Evolutionary conservation across 1,139 yeast species (phyloP).

Genomic region (Hyphopichia khmerensis): DNA sequence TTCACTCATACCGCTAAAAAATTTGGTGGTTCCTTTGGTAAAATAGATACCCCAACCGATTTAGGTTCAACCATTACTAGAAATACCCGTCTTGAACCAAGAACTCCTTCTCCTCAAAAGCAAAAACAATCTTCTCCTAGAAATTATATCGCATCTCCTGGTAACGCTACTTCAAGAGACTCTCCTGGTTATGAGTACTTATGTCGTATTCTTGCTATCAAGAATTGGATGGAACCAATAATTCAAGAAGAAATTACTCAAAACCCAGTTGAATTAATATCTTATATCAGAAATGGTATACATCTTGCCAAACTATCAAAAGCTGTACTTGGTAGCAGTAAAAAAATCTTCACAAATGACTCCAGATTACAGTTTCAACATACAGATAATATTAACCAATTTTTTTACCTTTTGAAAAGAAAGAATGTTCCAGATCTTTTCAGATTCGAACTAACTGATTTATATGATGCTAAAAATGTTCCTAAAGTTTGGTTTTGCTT

Average conservation of each 20-base stretch:
- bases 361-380: conserved; percentile 76
- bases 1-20: background rate
- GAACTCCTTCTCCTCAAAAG: conserved; percentile 8
- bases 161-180: conserved; percentile 27
- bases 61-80: conserved; percentile 2
- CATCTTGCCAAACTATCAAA: conserved; percentile 77
- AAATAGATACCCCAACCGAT: background rate
- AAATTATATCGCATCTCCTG: conserved; percentile 27
- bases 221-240: conserved; percentile 46
- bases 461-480: conserved; percentile 87
- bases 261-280: conserved; percentile 49
- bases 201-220: conserved; percentile 86
- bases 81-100: conserved; percentile 11
- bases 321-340: conserved; percentile 68
- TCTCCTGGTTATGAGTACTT: conserved; percentile 71
- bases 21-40: background rate
- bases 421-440: conserved; percentile 83
- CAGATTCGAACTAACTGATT: conserved; percentile 86
- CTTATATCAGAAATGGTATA: conserved; percentile 76
- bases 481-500: conserved; percentile 94
- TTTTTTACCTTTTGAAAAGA: conserved; percentile 68
- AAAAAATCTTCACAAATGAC: conserved; percentile 41
- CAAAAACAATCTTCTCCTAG: conserved; percentile 10
- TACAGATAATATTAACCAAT: conserved; percentile 88
- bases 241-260: conserved; percentile 55